Percentiles rank a stretch among this genome's conserved stretches.
Conservation (phyloP, 768 basidiomycete species). For the Suillus discolor region DNA sequence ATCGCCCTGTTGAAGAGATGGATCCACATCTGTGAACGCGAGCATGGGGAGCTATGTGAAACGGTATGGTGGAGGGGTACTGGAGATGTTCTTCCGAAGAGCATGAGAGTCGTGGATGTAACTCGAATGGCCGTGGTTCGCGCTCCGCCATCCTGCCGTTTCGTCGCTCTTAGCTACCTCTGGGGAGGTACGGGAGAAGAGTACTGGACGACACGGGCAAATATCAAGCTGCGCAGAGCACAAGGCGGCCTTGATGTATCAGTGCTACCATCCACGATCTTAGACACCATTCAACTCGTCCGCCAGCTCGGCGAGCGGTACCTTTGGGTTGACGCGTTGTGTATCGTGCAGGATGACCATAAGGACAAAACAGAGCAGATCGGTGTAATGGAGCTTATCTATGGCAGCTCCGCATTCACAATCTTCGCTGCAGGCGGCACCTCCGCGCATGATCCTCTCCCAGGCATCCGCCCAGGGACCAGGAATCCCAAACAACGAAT, state of each 20-base stretch:
- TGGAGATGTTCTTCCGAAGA: conserved; percentile 8
- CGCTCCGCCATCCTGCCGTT: conserved; percentile 10
- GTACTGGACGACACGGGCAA: conserved; percentile 14
- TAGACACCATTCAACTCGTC: conserved; percentile 10
- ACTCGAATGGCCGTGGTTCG: conserved; percentile 9
- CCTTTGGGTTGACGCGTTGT: conserved; percentile 15
- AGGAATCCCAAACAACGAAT: conserved; percentile 20
- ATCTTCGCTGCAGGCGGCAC: conserved; percentile 8
- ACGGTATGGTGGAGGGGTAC: conserved; percentile 9
- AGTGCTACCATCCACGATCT: conserved; percentile 11
- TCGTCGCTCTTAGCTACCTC: conserved; percentile 14
- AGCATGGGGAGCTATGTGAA: conserved; percentile 6
- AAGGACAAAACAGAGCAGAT: conserved; percentile 9
- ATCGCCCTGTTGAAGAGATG: conserved; percentile 11
- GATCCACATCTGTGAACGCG: conserved; percentile 7
- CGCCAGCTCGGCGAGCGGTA: conserved; percentile 11
- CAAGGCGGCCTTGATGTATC: conserved; percentile 3
- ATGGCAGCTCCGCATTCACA: conserved; percentile 6
- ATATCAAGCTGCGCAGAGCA: conserved; percentile 3
- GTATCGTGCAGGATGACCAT: conserved; percentile 13
- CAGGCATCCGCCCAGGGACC: conserved; percentile 14
- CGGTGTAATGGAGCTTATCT: conserved; percentile 10
- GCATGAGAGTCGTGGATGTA: conserved; percentile 8
- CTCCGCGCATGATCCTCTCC: conserved; percentile 6
- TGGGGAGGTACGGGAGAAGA: conserved; percentile 12